These are phyloP conservation scores for Neopestalotiopsis sp. DNA, from an alignment of 2,329 filamentous ascomycete species.

Conservation along the genomic window DNA sequence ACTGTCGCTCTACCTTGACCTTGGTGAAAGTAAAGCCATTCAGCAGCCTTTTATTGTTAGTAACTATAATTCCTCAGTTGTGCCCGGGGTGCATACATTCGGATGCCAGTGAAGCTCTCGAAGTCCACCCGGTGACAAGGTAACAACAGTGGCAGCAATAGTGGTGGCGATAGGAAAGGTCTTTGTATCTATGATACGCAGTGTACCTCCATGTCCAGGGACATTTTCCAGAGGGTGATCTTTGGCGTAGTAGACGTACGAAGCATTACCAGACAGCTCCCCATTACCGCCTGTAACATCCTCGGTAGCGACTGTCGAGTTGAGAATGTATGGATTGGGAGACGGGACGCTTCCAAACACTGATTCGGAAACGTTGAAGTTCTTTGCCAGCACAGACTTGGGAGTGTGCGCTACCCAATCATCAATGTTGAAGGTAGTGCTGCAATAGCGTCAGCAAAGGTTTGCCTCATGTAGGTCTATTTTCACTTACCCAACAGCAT, in stretches of 20 bases:
- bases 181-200: slow-evolving; percentile 69
- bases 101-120: slow-evolving; percentile 75
- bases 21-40: slow-evolving; percentile 75
- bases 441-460: slow-evolving; percentile 28
- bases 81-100: slow-evolving; percentile 51
- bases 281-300: slow-evolving; percentile 53
- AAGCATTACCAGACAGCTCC: slow-evolving; percentile 59
- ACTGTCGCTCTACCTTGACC: slow-evolving; percentile 67
- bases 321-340: slow-evolving; percentile 66
- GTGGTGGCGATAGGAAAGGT: slow-evolving; percentile 72
- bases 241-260: slow-evolving; percentile 66
- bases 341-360: slow-evolving; percentile 65
- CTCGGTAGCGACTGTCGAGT: slow-evolving; percentile 56
- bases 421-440: slow-evolving; percentile 74
- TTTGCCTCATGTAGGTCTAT: neutral
- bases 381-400: slow-evolving; percentile 68
- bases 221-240: slow-evolving; percentile 61
- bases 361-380: slow-evolving; percentile 67
- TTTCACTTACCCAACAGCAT: slow-evolving; percentile 57
- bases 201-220: slow-evolving; percentile 65
- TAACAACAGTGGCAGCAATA: slow-evolving; percentile 69
- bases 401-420: slow-evolving; percentile 75
- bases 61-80: neutral
- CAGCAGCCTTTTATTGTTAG: slow-evolving; percentile 56
- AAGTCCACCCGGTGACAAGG: slow-evolving; percentile 66